phyloP scores from a whole-genome alignment of 2,329 filamentous ascomycete species.

The Thielaviopsis punctulata region DNA sequence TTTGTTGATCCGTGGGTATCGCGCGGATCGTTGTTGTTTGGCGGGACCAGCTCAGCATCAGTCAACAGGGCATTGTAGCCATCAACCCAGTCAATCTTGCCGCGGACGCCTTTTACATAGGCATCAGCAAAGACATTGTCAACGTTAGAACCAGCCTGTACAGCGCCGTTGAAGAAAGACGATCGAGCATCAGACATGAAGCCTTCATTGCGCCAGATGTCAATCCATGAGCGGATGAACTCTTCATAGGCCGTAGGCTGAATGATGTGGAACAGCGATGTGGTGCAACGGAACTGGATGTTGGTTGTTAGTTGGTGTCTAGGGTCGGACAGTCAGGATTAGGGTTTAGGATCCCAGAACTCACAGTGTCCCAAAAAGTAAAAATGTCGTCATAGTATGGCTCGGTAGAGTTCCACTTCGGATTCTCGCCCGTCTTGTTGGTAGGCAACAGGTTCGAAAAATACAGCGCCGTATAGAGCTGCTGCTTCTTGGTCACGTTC shows the following conservation, averaged over 20 bases:
- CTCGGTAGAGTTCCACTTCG: conserved; percentile 43
- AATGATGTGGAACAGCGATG: conserved; percentile 46
- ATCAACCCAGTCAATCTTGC: conserved; percentile 44
- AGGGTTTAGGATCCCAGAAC: background rate
- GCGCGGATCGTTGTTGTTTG: conserved; percentile 39
- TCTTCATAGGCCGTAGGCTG: conserved; percentile 46
- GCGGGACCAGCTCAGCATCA: conserved; percentile 46
- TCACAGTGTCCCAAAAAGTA: conserved; percentile 42
- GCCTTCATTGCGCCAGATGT: conserved; percentile 48
- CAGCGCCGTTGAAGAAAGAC: conserved; percentile 50
- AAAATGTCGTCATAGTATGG: conserved; percentile 59
- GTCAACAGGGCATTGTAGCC: conserved; percentile 47
- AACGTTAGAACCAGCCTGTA: conserved; percentile 52
- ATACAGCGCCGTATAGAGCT: conserved; percentile 53
- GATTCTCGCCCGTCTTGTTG: conserved; percentile 56
- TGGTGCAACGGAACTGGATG: conserved; percentile 42
- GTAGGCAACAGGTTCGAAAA: conserved; percentile 53
- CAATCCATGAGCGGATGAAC: conserved; percentile 48
- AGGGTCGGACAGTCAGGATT: background rate
- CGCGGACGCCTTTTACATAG: conserved; percentile 49
- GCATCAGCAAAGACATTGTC: conserved; percentile 60
- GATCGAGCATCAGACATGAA: conserved; percentile 50
- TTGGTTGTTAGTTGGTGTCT: conserved; percentile 10
- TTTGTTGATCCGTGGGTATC: conserved; percentile 45
- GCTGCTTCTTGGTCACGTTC: conserved; percentile 34